Percentiles rank a stretch among this genome's conserved stretches.
Evolutionary conservation across 2,329 filamentous ascomycete genomes (phyloP).

Genomic region (Drechslerella dactyloides): DNA sequence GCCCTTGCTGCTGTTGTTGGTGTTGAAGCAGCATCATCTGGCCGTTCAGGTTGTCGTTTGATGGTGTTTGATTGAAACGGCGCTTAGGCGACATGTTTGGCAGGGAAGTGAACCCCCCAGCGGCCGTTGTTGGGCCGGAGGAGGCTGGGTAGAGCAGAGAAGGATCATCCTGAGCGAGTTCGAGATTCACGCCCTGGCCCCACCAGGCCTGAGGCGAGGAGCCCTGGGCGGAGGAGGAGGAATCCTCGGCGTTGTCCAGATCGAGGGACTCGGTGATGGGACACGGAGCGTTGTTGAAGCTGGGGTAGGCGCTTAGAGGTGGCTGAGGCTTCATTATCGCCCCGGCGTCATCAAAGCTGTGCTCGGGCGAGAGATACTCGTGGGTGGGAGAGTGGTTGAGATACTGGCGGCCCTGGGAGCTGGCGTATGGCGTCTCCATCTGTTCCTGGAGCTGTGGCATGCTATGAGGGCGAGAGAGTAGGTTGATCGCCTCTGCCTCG

Average conservation of each 20-base stretch:
- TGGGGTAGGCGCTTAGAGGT: slow-evolving; percentile 45
- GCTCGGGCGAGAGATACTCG: slow-evolving; percentile 48
- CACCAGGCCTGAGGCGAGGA: slow-evolving; percentile 48
- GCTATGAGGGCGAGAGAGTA: slow-evolving; percentile 47
- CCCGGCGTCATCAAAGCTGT: slow-evolving; percentile 35
- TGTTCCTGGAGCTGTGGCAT: slow-evolving; percentile 50
- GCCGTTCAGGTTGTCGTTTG: slow-evolving; percentile 42
- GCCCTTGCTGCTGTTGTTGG: slow-evolving; percentile 41
- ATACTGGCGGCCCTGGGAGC: slow-evolving; percentile 29
- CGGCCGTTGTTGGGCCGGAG: slow-evolving; percentile 27
- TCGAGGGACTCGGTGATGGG: slow-evolving; percentile 35
- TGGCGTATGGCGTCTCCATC: slow-evolving; percentile 46
- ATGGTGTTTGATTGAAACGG: slow-evolving; percentile 50
- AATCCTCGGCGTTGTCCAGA: slow-evolving; percentile 38
- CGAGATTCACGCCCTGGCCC: slow-evolving; percentile 28
- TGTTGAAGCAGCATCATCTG: slow-evolving; percentile 41
- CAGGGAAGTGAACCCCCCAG: slow-evolving; percentile 37
- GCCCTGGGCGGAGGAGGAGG: slow-evolving; percentile 46
- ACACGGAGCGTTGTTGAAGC: slow-evolving; percentile 37
- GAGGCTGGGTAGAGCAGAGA: slow-evolving; percentile 44
- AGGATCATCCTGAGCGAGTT: slow-evolving; percentile 35
- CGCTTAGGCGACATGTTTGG: slow-evolving; percentile 50
- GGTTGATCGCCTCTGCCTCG: slow-evolving; percentile 44
- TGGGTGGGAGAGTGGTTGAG: slow-evolving; percentile 36
- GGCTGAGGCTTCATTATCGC: slow-evolving; percentile 42